Conservation (phyloP, 768 basidiomycete genomes). For the Pisolithus microcarpus region DNA sequence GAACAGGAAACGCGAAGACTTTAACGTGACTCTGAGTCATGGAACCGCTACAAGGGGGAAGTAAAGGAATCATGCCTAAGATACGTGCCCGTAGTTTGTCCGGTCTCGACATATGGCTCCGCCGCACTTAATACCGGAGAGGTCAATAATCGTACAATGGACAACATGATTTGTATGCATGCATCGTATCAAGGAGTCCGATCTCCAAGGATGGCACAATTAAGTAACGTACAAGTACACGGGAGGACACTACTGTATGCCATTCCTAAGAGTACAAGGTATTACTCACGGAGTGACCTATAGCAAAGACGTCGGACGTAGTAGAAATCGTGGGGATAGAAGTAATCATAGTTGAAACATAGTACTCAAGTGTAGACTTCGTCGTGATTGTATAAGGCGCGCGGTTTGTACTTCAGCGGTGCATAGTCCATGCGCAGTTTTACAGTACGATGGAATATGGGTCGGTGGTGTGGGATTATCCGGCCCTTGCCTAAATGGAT, state of each 20-base stretch:
- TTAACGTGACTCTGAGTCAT: constrained; percentile 15
- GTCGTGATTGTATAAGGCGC: constrained; percentile 42
- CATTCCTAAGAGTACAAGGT: too few species aligned
- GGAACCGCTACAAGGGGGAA: constrained; percentile 23
- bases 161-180: too few species aligned
- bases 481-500: constrained; percentile 53
- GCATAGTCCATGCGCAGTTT: constrained; percentile 44
- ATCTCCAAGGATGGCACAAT: too few species aligned
- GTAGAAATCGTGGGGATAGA: neutral
- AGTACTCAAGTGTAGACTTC: constrained; percentile 43
- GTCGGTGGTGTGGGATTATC: constrained; percentile 35
- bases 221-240: too few species aligned
- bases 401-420: constrained; percentile 49
- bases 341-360: neutral
- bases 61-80: constrained; percentile 11
- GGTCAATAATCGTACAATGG: too few species aligned
- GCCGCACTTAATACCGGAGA: too few species aligned
- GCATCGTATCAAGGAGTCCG: too few species aligned
- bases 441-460: constrained; percentile 61
- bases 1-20: constrained; percentile 14
- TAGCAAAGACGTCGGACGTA: too few species aligned
- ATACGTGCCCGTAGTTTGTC: too few species aligned
- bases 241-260: too few species aligned
- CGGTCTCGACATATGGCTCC: too few species aligned
- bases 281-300: too few species aligned